Evolutionary conservation across 2,329 filamentous ascomycete species (phyloP).

Genomic region (Metarhizium brunneum): DNA sequence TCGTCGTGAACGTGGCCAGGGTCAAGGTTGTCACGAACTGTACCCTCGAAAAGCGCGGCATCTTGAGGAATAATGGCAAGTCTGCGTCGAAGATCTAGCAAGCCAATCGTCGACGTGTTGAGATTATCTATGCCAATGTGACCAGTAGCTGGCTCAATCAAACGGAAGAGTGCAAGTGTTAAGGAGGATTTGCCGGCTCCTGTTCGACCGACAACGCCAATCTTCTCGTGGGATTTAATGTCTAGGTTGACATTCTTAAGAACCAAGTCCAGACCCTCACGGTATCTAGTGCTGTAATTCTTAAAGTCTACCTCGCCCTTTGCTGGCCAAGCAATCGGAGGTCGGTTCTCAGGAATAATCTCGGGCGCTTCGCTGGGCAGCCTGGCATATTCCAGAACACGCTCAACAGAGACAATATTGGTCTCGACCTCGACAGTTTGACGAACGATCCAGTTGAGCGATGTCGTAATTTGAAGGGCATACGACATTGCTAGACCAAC

Average conservation of each 20-base stretch:
- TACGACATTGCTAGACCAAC: conserved; percentile 97
- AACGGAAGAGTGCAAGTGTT: conserved; percentile 66
- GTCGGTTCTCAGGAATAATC: conserved; percentile 78
- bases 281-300: conserved; percentile 90
- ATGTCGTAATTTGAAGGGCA: conserved; percentile 91
- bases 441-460: conserved; percentile 96
- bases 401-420: conserved; percentile 98
- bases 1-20: conserved; percentile 93
- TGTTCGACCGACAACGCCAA: neutral
- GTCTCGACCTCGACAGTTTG: conserved; percentile 99
- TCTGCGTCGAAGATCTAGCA: conserved; percentile 79
- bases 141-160: conserved; percentile 80
- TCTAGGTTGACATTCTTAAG: conserved; percentile 86
- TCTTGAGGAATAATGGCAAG: conserved; percentile 97
- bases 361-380: conserved; percentile 92
- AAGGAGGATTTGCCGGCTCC: neutral
- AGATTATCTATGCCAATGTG: conserved; percentile 83
- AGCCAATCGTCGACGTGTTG: conserved; percentile 81
- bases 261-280: conserved; percentile 80
- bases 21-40: conserved; percentile 89
- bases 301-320: conserved; percentile 83
- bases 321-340: conserved; percentile 84
- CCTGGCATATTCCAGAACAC: conserved; percentile 88
- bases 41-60: conserved; percentile 89
- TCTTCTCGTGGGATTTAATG: conserved; percentile 95